Evolutionary conservation across 306 rosid genomes (phyloP).

Genomic region (Sechiopsis laciniata): DNA sequence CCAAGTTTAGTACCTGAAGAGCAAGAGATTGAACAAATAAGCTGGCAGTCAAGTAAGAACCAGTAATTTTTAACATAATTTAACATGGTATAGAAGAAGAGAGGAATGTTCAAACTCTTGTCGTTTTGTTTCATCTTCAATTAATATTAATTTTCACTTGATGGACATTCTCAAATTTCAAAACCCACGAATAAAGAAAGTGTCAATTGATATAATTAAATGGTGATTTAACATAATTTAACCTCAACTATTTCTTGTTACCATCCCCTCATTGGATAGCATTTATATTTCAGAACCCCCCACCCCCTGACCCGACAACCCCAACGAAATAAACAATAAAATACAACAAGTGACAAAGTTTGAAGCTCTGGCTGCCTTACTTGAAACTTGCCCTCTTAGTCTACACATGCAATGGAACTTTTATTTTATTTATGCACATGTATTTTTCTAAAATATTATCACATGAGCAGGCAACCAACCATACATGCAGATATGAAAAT

Average conservation of each 20-base stretch:
- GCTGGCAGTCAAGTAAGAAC: too few relatives aligned
- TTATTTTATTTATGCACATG: background rate
- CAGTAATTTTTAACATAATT: too few relatives aligned
- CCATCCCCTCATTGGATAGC: background rate
- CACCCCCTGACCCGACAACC: background rate
- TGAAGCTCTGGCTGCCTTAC: background rate
- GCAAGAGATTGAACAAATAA: background rate
- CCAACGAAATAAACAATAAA: background rate
- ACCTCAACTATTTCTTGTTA: background rate
- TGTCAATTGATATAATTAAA: too few relatives aligned
- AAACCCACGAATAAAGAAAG: too few relatives aligned
- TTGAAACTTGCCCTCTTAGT: background rate
- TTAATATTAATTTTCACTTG: too few relatives aligned
- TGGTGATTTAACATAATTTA: too few relatives aligned
- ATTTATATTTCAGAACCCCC: background rate
- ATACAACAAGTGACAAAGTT: background rate
- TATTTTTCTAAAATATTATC: background rate
- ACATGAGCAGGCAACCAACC: background rate
- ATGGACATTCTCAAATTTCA: too few relatives aligned
- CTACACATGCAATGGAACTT: background rate
- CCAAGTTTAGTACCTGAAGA: slow-evolving; percentile 65
- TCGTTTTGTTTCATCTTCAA: too few relatives aligned
- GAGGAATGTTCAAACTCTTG: too few relatives aligned
- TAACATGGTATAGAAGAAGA: too few relatives aligned
- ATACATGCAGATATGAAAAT: background rate